Base-by-base conservation (phyloP, 1,139 yeast species). In the Saccharomyces hybrid region DNA sequence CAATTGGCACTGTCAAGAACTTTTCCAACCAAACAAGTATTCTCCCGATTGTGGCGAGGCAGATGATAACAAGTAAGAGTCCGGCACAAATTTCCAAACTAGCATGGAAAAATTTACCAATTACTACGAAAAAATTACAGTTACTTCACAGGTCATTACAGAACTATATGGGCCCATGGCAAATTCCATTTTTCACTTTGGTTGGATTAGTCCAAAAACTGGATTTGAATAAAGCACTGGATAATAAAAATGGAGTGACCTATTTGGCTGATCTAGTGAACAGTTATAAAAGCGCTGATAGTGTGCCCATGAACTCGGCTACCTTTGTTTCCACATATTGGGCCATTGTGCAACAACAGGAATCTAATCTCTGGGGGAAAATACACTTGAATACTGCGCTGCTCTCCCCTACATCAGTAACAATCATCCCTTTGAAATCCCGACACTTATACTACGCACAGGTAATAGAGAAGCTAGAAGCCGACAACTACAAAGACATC, bases 121-220 rank as follows among this genome's bases (percentile, higher is more conserved):
- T 61, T 9, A 65, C 70, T 9, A 59, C 73, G 25, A 61, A 69
- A 51, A 78, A 78, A 59, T 70, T 85, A 51, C 85, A 82, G 63
- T 61, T 74, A 3, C 61, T 84, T 28, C 88, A 85, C 66, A 72
- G 82, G 53, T 64, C 72, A 2, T 64, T 84, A 25, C 89, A 83
- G 65, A 71, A 74, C 26, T 52, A 62, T 71, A 72, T 56, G 49
- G 75, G 78, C 0, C 82, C 86, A 2, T 70, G 77, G 53, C 77
- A 78, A 28, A 62, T 83, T 0, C 76, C 85, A 0, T 67, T 83
- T 1, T 76, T 79, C 57, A 78, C 79, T 55, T 59, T 84, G 23
- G 72, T 76, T 42, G 64, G 72, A 16, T 73, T 71, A 48, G 76
- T 66, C 53, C 65, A 62, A 46, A 48, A 32, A 7, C 60, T 71